Percentiles rank a stretch among this genome's conserved stretches.
phyloP scores from a whole-genome alignment of 1,139 yeast species.

The Diutina mesorugosa region DNA sequence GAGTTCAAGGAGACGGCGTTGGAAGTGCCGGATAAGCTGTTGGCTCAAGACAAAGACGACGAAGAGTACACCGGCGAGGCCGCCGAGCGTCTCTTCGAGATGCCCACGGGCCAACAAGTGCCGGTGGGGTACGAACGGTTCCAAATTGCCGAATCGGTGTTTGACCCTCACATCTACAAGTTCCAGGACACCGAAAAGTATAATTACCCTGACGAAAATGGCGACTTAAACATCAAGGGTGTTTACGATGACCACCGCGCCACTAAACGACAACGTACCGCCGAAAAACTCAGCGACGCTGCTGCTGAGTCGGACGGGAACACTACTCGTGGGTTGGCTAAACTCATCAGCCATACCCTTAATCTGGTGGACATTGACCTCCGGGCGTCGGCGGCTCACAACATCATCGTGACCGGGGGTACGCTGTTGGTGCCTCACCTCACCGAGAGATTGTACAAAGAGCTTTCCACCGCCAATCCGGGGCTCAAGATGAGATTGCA shows the following conservation, averaged over 20 bases:
- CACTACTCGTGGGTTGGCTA: constrained; percentile 40
- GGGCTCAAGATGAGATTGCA: constrained; percentile 86
- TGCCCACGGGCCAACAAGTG: constrained; percentile 53
- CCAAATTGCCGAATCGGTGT: constrained; percentile 60
- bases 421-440: constrained; percentile 78
- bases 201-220: constrained; percentile 23
- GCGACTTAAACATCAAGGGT: constrained; percentile 22
- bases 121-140: constrained; percentile 43
- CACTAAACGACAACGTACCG: constrained; percentile 44
- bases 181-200: constrained; percentile 13
- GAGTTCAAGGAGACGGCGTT: constrained; percentile 57
- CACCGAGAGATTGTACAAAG: constrained; percentile 68
- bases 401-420: constrained; percentile 87
- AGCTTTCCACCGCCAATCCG: constrained; percentile 62
- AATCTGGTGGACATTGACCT: constrained; percentile 75
- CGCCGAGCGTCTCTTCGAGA: constrained; percentile 52
- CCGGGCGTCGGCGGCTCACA: constrained; percentile 82
- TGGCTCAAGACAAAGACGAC: constrained; percentile 11
- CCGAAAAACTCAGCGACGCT: constrained; percentile 23
- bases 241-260: constrained; percentile 57
- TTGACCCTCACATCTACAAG: constrained; percentile 42
- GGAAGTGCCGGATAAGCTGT: constrained; percentile 37
- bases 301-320: constrained; percentile 2
- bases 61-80: constrained; percentile 20
- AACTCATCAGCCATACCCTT: constrained; percentile 58